phyloP scores from a whole-genome alignment of 257 asterid species.

The Solanum paucissectum region DNA sequence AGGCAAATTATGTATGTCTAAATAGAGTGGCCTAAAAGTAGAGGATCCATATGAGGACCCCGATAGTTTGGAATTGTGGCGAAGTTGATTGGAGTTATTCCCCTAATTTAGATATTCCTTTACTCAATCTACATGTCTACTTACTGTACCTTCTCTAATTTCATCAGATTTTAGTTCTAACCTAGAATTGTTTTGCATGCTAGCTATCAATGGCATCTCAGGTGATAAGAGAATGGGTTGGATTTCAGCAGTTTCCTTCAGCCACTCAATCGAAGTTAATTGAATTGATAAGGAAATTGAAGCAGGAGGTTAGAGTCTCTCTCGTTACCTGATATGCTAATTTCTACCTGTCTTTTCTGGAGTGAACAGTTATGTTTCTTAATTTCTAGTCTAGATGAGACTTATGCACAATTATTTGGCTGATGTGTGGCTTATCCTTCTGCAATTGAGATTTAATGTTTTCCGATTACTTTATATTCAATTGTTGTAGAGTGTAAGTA shows the following conservation, averaged over 20 bases:
- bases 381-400: neutral
- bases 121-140: neutral
- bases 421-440: neutral
- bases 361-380: neutral
- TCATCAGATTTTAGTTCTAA: neutral
- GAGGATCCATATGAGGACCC: neutral
- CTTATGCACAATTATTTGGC: neutral
- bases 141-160: neutral
- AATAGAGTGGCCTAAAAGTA: neutral
- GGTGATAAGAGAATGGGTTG: constrained; percentile 74
- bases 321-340: neutral
- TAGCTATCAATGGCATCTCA: constrained; percentile 68
- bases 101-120: neutral
- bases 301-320: constrained; percentile 49
- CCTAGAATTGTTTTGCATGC: neutral
- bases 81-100: neutral
- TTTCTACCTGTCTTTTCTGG: neutral
- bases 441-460: neutral
- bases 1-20: neutral
- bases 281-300: constrained; percentile 60
- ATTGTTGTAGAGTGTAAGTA: constrained; percentile 41
- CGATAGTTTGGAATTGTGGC: neutral
- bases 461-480: neutral
- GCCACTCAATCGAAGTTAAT: constrained; percentile 86
- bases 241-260: constrained; percentile 75